Evolutionary conservation across 495 filamentous ascomycete genomes (phyloP).

Genomic region (Penicillium daleae): DNA sequence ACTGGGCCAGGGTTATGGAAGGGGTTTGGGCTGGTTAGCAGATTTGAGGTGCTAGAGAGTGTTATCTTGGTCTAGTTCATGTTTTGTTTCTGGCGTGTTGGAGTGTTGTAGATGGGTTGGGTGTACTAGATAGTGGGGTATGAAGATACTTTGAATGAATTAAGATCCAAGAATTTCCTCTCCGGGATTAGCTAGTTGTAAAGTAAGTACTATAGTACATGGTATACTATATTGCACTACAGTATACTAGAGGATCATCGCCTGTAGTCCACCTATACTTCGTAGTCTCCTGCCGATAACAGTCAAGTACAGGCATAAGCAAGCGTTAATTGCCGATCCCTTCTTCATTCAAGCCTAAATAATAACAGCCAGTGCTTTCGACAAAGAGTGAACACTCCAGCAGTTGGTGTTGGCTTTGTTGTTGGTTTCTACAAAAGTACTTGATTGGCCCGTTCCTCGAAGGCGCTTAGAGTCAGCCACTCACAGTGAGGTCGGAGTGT

Average conservation of each 20-base stretch:
- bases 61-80: not conserved
- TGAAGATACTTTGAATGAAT: not conserved
- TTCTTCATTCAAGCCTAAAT: not conserved
- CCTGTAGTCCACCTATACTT: not conserved
- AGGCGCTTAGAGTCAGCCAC: constrained; percentile 21
- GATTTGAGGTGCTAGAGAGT: not conserved
- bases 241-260: not conserved
- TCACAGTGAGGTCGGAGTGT: constrained; percentile 17
- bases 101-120: not conserved
- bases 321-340: not conserved
- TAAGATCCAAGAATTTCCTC: not conserved
- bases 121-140: not conserved
- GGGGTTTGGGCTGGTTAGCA: not conserved
- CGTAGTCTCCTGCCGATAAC: not conserved
- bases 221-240: not conserved
- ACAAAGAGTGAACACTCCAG: not conserved
- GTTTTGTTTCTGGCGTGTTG: constrained; percentile 3
- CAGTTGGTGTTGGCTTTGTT: constrained; percentile 12
- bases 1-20: too few relatives aligned
- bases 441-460: constrained; percentile 12
- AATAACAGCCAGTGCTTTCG: not conserved
- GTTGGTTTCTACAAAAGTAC: not conserved
- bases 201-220: too few relatives aligned
- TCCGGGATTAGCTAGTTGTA: too few relatives aligned
- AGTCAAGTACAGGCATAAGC: not conserved